These are phyloP conservation scores for Penicillium odoratum DNA, from an alignment of 495 filamentous ascomycete species.

Conservation along the genomic window DNA sequence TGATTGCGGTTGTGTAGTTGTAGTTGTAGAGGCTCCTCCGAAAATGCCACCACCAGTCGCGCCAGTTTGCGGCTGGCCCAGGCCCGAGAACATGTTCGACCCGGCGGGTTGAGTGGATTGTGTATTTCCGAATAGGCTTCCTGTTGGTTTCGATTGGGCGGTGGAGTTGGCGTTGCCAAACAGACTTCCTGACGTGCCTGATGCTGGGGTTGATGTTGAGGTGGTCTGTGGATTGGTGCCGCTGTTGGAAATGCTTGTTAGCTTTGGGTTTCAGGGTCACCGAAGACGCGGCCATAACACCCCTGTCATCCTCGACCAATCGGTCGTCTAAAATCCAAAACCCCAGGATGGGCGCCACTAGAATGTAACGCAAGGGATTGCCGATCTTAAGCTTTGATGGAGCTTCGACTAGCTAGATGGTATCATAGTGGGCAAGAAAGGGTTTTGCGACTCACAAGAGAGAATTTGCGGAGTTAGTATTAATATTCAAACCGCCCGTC, in stretches of 20 bases:
- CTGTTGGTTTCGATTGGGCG: slow-evolving; percentile 40
- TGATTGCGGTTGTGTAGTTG: slow-evolving; percentile 46
- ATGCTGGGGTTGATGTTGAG: slow-evolving; percentile 33
- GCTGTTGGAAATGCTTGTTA: slow-evolving; percentile 2
- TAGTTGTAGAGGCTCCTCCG: slow-evolving; percentile 39
- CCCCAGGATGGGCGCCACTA: background rate
- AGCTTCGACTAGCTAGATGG: slow-evolving; percentile 2
- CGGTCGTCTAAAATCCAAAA: background rate
- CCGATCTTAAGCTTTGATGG: background rate
- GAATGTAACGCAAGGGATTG: slow-evolving; percentile 9
- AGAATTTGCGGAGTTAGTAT: slow-evolving; percentile 71
- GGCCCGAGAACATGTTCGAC: slow-evolving; percentile 42
- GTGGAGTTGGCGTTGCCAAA: slow-evolving; percentile 39
- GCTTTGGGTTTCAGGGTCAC: background rate
- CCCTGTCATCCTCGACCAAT: background rate
- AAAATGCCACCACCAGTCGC: slow-evolving; percentile 49
- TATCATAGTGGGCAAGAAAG: background rate
- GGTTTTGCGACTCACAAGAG: slow-evolving; percentile 59
- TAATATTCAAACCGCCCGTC: slow-evolving; percentile 67
- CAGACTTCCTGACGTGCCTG: slow-evolving; percentile 31
- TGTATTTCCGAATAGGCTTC: slow-evolving; percentile 50
- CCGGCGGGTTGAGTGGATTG: slow-evolving; percentile 38
- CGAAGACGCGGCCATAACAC: background rate
- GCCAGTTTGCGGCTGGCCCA: slow-evolving; percentile 30
- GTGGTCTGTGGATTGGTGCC: slow-evolving; percentile 25